These are phyloP conservation scores for Ustilago loliicola DNA, from an alignment of 1,284 basidiomycete genomes.

Conservation along the genomic window DNA sequence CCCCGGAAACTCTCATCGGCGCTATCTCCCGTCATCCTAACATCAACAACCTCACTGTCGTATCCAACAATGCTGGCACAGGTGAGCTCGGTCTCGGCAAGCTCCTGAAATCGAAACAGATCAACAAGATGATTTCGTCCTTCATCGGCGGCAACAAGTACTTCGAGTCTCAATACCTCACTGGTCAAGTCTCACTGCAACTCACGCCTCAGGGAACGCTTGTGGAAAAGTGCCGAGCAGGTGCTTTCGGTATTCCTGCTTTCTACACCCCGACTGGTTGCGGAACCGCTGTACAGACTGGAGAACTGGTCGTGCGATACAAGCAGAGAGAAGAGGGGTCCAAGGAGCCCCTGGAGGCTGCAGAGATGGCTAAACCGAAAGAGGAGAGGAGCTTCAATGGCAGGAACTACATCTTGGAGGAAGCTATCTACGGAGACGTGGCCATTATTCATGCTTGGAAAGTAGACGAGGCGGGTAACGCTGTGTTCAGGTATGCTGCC, in stretches of 20 bases:
- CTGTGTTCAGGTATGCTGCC: constrained; percentile 70
- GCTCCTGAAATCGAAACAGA: constrained; percentile 58
- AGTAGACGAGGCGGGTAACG: constrained; percentile 80
- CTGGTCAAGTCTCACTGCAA: constrained; percentile 64
- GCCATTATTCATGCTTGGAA: constrained; percentile 95
- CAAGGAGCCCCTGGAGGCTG: constrained; percentile 57
- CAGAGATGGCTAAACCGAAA: constrained; percentile 74
- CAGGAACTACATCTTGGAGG: constrained; percentile 86
- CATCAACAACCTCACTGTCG: constrained; percentile 63
- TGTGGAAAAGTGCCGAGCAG: constrained; percentile 89
- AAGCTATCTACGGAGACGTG: constrained; percentile 86
- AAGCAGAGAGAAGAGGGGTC: constrained; percentile 36
- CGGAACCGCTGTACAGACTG: constrained; percentile 72
- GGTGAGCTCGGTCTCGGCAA: constrained; percentile 65
- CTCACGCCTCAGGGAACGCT: constrained; percentile 76
- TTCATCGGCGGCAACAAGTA: constrained; percentile 69
- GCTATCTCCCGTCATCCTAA: constrained; percentile 55
- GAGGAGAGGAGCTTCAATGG: constrained; percentile 85
- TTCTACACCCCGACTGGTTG: constrained; percentile 93
- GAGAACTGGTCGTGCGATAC: constrained; percentile 71
- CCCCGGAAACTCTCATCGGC: constrained; percentile 66
- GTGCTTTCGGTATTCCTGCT: constrained; percentile 93
- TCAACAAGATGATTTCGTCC: constrained; percentile 64
- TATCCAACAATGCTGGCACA: constrained; percentile 69
- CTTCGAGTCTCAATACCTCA: constrained; percentile 66